These are phyloP conservation scores for Casuarina equisetifolia DNA, from an alignment of 306 rosid genomes.

Conservation along the genomic window DNA sequence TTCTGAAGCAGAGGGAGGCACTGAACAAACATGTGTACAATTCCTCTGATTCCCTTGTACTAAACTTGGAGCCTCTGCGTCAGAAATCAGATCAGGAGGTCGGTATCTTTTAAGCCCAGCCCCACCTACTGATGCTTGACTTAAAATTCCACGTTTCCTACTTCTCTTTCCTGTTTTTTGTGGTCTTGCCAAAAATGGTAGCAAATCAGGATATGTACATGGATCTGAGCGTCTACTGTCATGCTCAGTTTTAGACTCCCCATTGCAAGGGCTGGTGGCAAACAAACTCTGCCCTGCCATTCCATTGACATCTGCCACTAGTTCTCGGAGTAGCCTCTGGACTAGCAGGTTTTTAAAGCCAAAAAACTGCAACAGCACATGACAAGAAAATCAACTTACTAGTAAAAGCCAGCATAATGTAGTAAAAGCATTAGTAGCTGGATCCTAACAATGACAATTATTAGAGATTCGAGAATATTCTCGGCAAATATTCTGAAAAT, in stretches of 20 bases:
- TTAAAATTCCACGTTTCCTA: slow-evolving; percentile 38
- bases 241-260: slow-evolving; percentile 33
- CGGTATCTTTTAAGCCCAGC: slow-evolving; percentile 39
- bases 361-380: slow-evolving; percentile 59
- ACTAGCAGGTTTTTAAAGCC: slow-evolving; percentile 79
- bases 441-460: background rate
- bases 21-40: slow-evolving; percentile 25
- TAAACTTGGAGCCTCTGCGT: slow-evolving; percentile 34
- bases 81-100: slow-evolving; percentile 33
- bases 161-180: slow-evolving; percentile 60
- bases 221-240: slow-evolving; percentile 31
- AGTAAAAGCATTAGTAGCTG: background rate
- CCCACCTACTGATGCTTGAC: slow-evolving; percentile 25
- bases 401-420: slow-evolving; percentile 15
- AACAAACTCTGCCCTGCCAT: slow-evolving; percentile 41
- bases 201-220: slow-evolving; percentile 39
- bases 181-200: slow-evolving; percentile 33
- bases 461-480: too few species aligned
- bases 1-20: slow-evolving; percentile 27
- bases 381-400: slow-evolving; percentile 18
- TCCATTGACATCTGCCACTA: slow-evolving; percentile 64
- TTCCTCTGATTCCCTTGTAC: slow-evolving; percentile 29
- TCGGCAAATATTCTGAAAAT: too few species aligned
- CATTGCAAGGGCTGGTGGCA: slow-evolving; percentile 36
- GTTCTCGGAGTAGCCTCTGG: slow-evolving; percentile 74